Conservation (phyloP, 345 rosid species). For the Bruguiera sexangula region DNA sequence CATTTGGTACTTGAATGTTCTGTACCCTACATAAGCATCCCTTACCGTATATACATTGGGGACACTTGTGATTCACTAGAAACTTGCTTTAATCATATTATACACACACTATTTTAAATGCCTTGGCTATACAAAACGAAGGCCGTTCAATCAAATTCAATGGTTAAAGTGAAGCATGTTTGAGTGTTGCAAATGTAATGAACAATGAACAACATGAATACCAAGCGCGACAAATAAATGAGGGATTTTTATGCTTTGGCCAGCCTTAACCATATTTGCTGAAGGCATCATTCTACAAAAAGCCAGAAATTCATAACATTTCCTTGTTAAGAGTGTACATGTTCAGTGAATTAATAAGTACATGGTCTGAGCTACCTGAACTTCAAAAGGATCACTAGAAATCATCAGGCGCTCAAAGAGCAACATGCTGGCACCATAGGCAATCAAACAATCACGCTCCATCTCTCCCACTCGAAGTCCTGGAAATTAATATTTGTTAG, state of each 20-base stretch:
- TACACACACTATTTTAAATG: background rate
- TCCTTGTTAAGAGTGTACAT: too few relatives aligned
- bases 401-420: slow-evolving; percentile 82
- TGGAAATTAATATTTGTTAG: slow-evolving; percentile 21
- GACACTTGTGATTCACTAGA: too few relatives aligned
- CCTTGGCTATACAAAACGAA: background rate
- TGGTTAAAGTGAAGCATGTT: too few relatives aligned
- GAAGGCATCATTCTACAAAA: too few relatives aligned
- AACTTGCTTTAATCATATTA: too few relatives aligned
- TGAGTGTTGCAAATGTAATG: background rate
- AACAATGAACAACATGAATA: background rate
- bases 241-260: too few relatives aligned
- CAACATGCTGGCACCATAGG: slow-evolving; percentile 95
- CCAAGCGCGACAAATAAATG: background rate
- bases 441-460: slow-evolving; percentile 95
- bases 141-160: background rate
- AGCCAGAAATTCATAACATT: too few relatives aligned
- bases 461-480: slow-evolving; percentile 97
- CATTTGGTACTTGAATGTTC: too few relatives aligned
- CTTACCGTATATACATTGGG: too few relatives aligned
- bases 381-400: slow-evolving; percentile 96
- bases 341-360: background rate
- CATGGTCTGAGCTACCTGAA: slow-evolving; percentile 50
- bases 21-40: too few relatives aligned
- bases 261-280: too few relatives aligned